Evolutionary conservation across 2,329 filamentous ascomycete genomes (phyloP).

Genomic region (Talaromyces sp.): DNA sequence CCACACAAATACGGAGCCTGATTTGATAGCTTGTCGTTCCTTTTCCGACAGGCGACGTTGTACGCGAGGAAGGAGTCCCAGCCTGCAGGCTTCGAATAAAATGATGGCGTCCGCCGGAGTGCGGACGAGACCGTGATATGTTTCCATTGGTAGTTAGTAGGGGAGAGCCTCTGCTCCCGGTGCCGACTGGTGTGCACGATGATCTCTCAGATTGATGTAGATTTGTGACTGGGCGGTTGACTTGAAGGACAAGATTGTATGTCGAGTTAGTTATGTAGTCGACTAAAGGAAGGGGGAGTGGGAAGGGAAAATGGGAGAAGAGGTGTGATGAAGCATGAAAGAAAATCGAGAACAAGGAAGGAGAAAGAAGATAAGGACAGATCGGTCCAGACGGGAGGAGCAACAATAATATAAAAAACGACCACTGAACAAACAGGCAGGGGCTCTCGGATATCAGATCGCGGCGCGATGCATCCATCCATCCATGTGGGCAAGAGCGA

Average conservation of each 20-base stretch:
- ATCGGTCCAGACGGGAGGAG: not conserved
- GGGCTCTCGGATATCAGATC: constrained; percentile 20
- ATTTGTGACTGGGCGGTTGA: not conserved
- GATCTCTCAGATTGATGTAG: not conserved
- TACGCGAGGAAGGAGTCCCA: constrained; percentile 84
- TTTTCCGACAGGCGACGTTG: constrained; percentile 93
- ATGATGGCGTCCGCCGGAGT: constrained; percentile 97
- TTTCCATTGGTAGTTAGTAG: constrained; percentile 68
- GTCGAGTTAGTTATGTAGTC: not conserved
- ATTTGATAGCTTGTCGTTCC: constrained; percentile 91
- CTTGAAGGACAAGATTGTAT: too few relatives aligned
- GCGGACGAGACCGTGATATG: constrained; percentile 90
- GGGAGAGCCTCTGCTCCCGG: constrained; percentile 2
- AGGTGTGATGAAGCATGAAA: not conserved
- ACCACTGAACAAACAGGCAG: constrained; percentile 8
- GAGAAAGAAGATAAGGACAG: not conserved
- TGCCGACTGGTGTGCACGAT: constrained; percentile 10
- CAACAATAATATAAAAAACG: not conserved
- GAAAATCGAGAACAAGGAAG: not conserved
- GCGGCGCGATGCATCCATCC: constrained; percentile 15
- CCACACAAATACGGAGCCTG: constrained; percentile 99
- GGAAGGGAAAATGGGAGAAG: not conserved
- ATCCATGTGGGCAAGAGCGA: constrained; percentile 16
- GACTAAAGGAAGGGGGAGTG: not conserved
- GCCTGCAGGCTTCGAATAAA: constrained; percentile 92